phyloP scores from a whole-genome alignment of 352 stramenopile species.

The Phytophthora ohioensis region DNA sequence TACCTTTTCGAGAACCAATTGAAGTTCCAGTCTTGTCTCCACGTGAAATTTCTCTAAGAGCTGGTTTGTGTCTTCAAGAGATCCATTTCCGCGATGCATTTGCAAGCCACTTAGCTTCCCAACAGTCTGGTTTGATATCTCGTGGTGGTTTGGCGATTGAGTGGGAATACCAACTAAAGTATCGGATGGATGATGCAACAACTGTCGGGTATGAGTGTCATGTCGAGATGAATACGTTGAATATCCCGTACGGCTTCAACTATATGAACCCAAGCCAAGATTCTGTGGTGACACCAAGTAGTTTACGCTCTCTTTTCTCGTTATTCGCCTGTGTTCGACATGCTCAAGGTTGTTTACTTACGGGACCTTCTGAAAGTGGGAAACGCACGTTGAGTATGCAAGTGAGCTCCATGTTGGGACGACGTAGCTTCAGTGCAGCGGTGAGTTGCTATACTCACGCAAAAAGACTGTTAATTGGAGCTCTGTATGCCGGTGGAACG shows the following conservation, averaged over 20 bases:
- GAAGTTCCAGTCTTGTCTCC: neutral
- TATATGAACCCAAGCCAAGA: conserved; percentile 49
- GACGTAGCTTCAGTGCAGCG: conserved; percentile 45
- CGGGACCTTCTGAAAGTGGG: conserved; percentile 29
- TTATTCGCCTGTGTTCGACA: conserved; percentile 59
- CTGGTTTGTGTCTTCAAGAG: conserved; percentile 54
- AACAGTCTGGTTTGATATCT: neutral
- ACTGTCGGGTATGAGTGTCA: conserved; percentile 73
- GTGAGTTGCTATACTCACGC: conserved; percentile 40
- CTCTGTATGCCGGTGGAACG: conserved; percentile 47
- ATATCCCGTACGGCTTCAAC: conserved; percentile 73
- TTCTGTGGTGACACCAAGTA: conserved; percentile 52
- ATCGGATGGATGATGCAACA: conserved; percentile 64
- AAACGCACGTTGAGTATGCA: conserved; percentile 56
- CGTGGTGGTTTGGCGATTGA: conserved; percentile 29
- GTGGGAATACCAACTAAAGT: conserved; percentile 70
- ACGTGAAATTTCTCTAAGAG: conserved; percentile 29
- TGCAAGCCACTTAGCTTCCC: conserved; percentile 24
- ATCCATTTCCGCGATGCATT: conserved; percentile 67
- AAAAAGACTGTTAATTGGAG: conserved; percentile 52
- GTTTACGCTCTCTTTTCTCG: conserved; percentile 60
- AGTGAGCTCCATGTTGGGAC: conserved; percentile 54
- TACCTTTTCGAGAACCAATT: neutral
- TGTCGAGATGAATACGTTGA: conserved; percentile 59
- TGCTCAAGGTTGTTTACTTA: conserved; percentile 39